Conservation (phyloP, 1,284 basidiomycete species). For the Papiliotrema fonsecae region DNA sequence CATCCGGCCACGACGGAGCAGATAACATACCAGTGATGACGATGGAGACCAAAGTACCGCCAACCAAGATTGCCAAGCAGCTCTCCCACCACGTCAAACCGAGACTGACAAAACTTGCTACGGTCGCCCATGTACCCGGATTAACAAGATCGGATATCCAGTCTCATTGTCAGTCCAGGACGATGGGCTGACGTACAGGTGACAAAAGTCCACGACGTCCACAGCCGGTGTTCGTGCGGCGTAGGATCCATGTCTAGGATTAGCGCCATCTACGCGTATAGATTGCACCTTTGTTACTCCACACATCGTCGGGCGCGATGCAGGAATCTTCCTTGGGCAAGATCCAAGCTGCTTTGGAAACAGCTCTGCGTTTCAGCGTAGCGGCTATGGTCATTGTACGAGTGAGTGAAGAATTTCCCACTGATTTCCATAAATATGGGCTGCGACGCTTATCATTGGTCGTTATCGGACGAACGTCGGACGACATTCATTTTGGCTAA, state of each 20-base stretch:
- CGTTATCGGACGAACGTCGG: no score
- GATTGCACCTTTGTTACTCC: slow-evolving; percentile 36
- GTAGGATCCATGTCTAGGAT: slow-evolving; percentile 40
- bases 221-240: slow-evolving; percentile 30
- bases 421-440: no score
- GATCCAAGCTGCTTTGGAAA: slow-evolving; percentile 18
- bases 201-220: slow-evolving; percentile 39
- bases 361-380: background rate
- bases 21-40: slow-evolving; percentile 32
- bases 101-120: slow-evolving; percentile 28
- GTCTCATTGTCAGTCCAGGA: no score
- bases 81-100: slow-evolving; percentile 41
- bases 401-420: no score
- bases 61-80: slow-evolving; percentile 33
- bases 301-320: slow-evolving; percentile 35
- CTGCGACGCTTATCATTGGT: no score
- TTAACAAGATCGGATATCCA: slow-evolving; percentile 41
- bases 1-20: no score
- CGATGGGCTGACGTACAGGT: slow-evolving; percentile 18
- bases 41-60: slow-evolving; percentile 27
- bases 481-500: no score
- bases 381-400: background rate
- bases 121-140: slow-evolving; percentile 39
- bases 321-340: slow-evolving; percentile 38
- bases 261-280: no score